Base-by-base conservation (phyloP, 345 rosid genomes). In the Leavenworthia alabamica region DNA sequence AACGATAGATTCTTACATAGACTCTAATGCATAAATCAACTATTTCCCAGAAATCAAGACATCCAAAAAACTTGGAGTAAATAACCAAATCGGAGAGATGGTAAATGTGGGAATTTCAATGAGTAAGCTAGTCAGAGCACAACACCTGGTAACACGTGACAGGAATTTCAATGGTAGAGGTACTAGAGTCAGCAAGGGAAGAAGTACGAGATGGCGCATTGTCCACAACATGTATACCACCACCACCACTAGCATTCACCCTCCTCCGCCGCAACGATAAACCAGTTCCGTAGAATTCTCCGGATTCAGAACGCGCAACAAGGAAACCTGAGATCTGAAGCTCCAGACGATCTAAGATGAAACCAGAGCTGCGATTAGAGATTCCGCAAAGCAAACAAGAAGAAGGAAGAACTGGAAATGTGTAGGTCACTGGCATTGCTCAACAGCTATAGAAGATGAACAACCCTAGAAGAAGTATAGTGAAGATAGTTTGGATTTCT, bases 111-210 rank as follows among this genome's bases (percentile, higher is more conserved):
- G 6, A 28, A 39, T 29, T 49, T 16, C 23, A 47, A 51, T 2
- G 17, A 50, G 0, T 33, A 60, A 60, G 40, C 48, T 5, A 45
- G 48, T 26, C 5, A 46, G 31, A 43, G 49, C 41, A 29, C 15
- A n/a, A 37, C 36, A 86, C 94, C 89, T 85, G 93, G 64, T 80
- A 88, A 74, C 93, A 88, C 42, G 83, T 79, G 70, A 88, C 85
- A 13, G 86, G 88, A 28, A 88, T 81, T 42, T 88, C 90, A 44
- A 83, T 60, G 4, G 76, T 50, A 42, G 61, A 47, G 26, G 67
- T 31, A 33, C 63, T 29, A 33, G 70, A 63, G 8, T 77, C 79
- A 58, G 70, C 41, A 41, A 57, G 42, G 7, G 75, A 64, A 43
- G 61, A 71, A 48, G 64, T 27, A 9, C 57, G 66, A 44, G 68